A percentile compares a stretch with the other conserved stretches of the same genome.
Conservation (phyloP, 2,329 filamentous ascomycete species). For the Pseudogymnoascus sp. region DNA sequence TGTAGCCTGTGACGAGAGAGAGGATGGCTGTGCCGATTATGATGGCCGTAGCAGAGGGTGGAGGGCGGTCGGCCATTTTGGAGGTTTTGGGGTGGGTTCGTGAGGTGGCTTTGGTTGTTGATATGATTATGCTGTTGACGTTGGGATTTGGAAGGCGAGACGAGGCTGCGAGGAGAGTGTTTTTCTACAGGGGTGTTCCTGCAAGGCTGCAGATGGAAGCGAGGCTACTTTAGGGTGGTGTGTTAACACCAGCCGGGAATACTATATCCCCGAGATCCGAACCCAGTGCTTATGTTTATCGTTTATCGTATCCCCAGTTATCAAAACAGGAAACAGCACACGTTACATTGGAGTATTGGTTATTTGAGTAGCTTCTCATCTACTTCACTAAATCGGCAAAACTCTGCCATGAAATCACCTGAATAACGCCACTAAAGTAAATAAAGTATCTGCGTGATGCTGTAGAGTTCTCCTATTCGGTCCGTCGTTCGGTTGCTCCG, state of each 20-base stretch:
- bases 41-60: slow-evolving; percentile 35
- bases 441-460: not conserved
- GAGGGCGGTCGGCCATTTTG: not conserved
- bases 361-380: not conserved
- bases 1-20: slow-evolving; percentile 67
- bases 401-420: not conserved
- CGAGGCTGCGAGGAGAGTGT: not conserved
- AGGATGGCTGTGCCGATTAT: slow-evolving; percentile 67
- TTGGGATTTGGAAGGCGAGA: not conserved
- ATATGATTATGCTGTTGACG: not conserved
- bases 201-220: not conserved
- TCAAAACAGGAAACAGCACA: not conserved
- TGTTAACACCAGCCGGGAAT: not conserved
- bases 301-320: not conserved
- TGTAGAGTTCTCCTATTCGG: not conserved
- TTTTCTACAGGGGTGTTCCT: not conserved
- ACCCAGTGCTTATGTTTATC: not conserved
- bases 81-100: not conserved
- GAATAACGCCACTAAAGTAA: not conserved
- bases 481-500: not conserved
- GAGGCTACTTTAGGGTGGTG: not conserved
- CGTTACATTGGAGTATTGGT: not conserved
- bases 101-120: not conserved
- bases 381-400: not conserved
- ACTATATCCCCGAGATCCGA: not conserved